These are phyloP conservation scores for Climacium dendroides DNA, from an alignment of 225 moss, liverwort and hornwort genomes.

Conservation along the genomic window DNA sequence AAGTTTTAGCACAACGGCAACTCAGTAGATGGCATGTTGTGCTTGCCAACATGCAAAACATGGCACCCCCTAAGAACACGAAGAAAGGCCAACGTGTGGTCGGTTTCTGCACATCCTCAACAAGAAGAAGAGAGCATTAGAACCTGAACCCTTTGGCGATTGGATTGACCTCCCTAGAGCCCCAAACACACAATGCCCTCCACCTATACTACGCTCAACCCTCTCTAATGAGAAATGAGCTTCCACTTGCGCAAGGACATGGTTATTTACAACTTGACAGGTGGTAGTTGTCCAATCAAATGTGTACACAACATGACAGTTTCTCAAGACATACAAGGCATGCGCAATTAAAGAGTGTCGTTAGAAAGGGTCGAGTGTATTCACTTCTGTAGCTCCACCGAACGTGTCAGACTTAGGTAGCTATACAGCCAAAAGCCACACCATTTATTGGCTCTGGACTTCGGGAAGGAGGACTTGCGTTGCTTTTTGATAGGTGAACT, in stretches of 20 bases:
- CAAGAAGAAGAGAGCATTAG: neutral
- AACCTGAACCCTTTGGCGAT: neutral
- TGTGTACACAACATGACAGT: neutral
- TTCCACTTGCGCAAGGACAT: neutral
- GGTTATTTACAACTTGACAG: neutral
- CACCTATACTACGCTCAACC: neutral
- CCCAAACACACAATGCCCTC: neutral
- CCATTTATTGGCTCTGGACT: neutral
- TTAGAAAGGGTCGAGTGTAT: neutral
- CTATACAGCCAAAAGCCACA: neutral
- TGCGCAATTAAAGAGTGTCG: neutral
- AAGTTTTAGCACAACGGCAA: constrained; percentile 52
- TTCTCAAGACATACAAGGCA: neutral
- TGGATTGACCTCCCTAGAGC: neutral
- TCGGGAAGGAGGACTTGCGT: neutral
- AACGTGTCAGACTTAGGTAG: neutral
- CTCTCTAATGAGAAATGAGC: neutral
- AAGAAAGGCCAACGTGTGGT: constrained; percentile 84
- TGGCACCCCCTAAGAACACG: constrained; percentile 75
- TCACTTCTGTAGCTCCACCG: neutral
- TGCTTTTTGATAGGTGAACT: neutral
- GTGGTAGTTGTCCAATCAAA: neutral
- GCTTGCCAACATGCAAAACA: constrained; percentile 85
- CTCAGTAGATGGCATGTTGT: constrained; percentile 63
- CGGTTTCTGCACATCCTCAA: constrained; percentile 12